Conservation (phyloP, 2,329 filamentous ascomycete genomes). For the Pestalotiopsis sp. region DNA sequence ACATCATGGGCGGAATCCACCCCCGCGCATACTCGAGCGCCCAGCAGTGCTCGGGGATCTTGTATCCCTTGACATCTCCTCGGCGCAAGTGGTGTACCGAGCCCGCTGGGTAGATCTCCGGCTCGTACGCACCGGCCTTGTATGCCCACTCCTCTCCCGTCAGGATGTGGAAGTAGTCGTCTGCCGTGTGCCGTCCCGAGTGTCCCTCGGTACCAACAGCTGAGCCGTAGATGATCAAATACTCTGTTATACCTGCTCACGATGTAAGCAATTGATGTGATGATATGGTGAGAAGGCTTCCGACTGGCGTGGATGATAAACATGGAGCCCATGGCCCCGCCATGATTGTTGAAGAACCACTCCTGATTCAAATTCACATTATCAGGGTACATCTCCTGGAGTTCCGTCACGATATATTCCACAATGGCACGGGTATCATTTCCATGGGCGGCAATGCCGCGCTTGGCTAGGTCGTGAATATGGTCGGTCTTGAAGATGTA, state of each 20-base stretch:
- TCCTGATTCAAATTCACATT: conserved; percentile 74
- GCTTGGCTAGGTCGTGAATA: conserved; percentile 68
- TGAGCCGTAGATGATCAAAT: conserved; percentile 86
- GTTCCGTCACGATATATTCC: conserved; percentile 68
- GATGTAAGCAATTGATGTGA: no score
- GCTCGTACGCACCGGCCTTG: conserved; percentile 65
- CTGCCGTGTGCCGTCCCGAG: conserved; percentile 83
- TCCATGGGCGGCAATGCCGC: conserved; percentile 69
- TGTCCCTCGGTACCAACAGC: conserved; percentile 86
- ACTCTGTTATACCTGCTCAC: conserved; percentile 71
- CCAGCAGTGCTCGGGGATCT: conserved; percentile 76
- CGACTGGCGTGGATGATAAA: conserved; percentile 84
- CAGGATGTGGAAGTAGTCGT: conserved; percentile 95
- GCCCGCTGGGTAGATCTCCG: conserved; percentile 71
- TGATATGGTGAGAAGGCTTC: conserved; percentile 29
- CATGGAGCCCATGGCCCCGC: conserved; percentile 90
- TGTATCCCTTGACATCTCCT: conserved; percentile 79
- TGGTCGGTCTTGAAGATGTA: conserved; percentile 77
- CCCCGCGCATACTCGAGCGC: conserved; percentile 83
- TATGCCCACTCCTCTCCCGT: conserved; percentile 77
- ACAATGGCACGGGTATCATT: conserved; percentile 75
- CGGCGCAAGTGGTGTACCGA: conserved; percentile 72
- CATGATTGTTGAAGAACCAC: conserved; percentile 92
- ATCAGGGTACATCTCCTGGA: conserved; percentile 53
- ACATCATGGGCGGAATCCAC: conserved; percentile 92